Conservation (phyloP, 306 rosid species). For the Adenanthera pavonina region DNA sequence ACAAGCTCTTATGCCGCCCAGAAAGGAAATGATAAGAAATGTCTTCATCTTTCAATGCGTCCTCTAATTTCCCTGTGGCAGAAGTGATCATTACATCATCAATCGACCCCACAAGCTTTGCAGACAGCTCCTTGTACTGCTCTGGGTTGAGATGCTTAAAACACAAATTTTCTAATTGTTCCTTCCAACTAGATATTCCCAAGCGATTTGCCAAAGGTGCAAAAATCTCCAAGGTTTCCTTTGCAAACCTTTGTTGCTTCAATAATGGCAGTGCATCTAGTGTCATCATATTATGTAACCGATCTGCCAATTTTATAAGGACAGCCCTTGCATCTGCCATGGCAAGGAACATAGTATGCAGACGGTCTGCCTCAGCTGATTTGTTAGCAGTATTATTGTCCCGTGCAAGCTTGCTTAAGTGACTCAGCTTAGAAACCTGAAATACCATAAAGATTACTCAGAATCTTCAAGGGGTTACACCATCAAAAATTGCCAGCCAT, state of each 20-base stretch:
- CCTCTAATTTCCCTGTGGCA: constrained; percentile 69
- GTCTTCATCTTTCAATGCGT: constrained; percentile 68
- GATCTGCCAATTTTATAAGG: constrained; percentile 91
- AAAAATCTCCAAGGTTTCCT: constrained; percentile 98
- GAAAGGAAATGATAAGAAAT: constrained; percentile 78
- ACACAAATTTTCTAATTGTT: constrained; percentile 81
- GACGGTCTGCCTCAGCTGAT: constrained; percentile 86
- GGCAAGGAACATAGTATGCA: constrained; percentile 98
- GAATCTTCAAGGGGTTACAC: constrained; percentile 26
- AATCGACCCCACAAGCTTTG: constrained; percentile 75
- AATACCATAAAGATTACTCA: constrained; percentile 37
- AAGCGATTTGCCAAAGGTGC: constrained; percentile 92
- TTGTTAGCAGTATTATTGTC: constrained; percentile 85
- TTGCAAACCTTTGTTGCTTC: constrained; percentile 91
- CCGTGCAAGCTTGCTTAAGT: constrained; percentile 94
- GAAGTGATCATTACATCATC: constrained; percentile 83
- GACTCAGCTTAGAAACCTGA: constrained; percentile 94
- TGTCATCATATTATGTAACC: constrained; percentile 94
- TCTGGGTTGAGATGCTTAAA: constrained; percentile 84
- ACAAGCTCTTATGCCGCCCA: constrained; percentile 95
- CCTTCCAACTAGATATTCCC: constrained; percentile 95
- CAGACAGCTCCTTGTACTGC: constrained; percentile 71
- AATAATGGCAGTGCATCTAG: constrained; percentile 74
- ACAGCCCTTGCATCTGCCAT: constrained; percentile 99
- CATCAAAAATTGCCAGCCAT: neutral